Base-by-base conservation (phyloP, 2,329 filamentous ascomycete species). In the Claviceps paspali region DNA sequence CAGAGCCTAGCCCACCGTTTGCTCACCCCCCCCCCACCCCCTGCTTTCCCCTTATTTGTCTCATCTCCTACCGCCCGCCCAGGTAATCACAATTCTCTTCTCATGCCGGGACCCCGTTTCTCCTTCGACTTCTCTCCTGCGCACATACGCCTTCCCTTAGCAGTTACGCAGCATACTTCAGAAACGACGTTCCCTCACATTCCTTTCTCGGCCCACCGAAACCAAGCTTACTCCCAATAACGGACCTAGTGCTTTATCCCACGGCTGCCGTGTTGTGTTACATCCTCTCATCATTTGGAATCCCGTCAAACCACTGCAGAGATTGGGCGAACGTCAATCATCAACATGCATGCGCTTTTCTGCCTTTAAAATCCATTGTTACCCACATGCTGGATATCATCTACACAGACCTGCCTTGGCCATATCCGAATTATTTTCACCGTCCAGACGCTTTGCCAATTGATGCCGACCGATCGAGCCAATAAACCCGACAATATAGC, bases 331-430 rank as follows among this genome's bases (percentile, higher is more conserved):
- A 35, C 35, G 24, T 33, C 40, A 41, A 38, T 31, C 35, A 19
- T 33, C 40, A 41, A 38, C 28, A 41, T 41, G 40, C 36, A 33
- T 30, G 37, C 40, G 34, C 17, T 9, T 29, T 10, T 32, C 21
- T 14, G 7, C 38, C 15, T 24, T 22, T 39, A 17, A 32, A 35
- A n/a, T 18, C 32, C 14, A 32, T 31, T n/a, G 12, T 19, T 28
- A n/a, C 18, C 38, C 36, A 22, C 28, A 11, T 29, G 22, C 17
- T 17, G 38, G 38, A 32, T 33, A 30, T 32, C 18, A 24, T 17
- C 29, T 10, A 12, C 8, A 22, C 12, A 22, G n/a, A n/a, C 21
- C n/a, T 17, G 22, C 17, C 14, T 19, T 22, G 21, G 21, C 21
- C 8, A 8, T 8, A 8, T 21, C 11, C 9, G 33, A 23, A 8